phyloP scores from a whole-genome alignment of 257 asterid species.

The Dorcoceras hygrometricum region DNA sequence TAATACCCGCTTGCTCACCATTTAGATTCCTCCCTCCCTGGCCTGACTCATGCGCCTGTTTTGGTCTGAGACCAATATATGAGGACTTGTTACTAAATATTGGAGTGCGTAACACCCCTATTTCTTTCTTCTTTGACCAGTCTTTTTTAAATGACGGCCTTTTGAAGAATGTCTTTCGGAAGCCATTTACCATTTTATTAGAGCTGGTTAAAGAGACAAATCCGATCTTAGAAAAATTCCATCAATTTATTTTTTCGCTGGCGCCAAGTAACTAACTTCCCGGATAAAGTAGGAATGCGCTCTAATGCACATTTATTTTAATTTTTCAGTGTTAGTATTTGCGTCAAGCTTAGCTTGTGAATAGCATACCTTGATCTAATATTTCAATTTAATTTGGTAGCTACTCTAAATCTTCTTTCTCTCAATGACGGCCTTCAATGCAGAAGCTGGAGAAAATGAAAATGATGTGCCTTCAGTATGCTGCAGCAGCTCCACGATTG shows the following conservation, averaged over 20 bases:
- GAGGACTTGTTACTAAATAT: too few species aligned
- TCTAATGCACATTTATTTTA: background rate
- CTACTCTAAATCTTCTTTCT: conserved; percentile 16
- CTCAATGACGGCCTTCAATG: conserved; percentile 26
- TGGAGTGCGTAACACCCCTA: too few species aligned
- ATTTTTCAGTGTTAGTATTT: background rate
- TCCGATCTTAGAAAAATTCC: conserved; percentile 2
- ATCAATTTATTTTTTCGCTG: background rate
- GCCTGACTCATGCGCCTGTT: too few species aligned
- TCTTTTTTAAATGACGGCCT: background rate
- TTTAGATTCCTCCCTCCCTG: too few species aligned
- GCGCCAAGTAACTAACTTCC: background rate
- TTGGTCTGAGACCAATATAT: too few species aligned
- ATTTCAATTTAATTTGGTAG: background rate
- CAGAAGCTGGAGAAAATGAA: conserved; percentile 96
- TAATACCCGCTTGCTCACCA: too few species aligned
- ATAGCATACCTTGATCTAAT: conserved; percentile 9
- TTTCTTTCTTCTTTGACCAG: background rate
- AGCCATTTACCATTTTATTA: background rate
- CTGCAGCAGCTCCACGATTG: conserved; percentile 85
- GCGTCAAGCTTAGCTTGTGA: background rate
- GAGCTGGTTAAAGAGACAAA: too few species aligned
- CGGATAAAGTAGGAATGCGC: background rate
- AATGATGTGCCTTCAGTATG: conserved; percentile 83
- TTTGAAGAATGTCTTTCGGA: background rate